Percentiles rank a stretch among this genome's conserved stretches.
Conservation (phyloP, 441 rosid species). For the Pelargonium fulgidum region DNA sequence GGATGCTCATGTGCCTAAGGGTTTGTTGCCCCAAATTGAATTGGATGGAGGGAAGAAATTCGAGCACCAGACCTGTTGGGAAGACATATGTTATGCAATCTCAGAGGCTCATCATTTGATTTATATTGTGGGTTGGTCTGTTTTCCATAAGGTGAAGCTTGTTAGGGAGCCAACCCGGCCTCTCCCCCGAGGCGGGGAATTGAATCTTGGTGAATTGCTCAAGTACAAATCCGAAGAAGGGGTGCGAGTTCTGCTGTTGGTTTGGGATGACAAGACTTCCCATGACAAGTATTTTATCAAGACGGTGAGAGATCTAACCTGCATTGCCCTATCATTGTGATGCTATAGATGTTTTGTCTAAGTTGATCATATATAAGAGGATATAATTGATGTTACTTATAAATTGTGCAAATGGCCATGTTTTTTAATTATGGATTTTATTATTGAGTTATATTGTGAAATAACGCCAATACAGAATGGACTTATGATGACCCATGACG, state of each 20-base stretch:
- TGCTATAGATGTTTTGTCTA: too few species aligned
- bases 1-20: constrained; percentile 83
- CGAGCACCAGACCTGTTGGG: constrained; percentile 89
- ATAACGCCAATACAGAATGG: constrained; percentile 46
- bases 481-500: constrained; percentile 88
- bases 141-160: constrained; percentile 79
- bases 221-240: constrained; percentile 75
- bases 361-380: too few species aligned
- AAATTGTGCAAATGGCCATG: constrained; percentile 53
- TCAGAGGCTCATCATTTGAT: constrained; percentile 66
- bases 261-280: constrained; percentile 99
- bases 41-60: constrained; percentile 56
- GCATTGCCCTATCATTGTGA: too few species aligned
- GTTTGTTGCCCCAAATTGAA: constrained; percentile 43
- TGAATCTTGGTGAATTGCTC: constrained; percentile 44
- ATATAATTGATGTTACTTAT: constrained; percentile 52
- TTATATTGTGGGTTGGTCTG: constrained; percentile 94
- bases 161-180: constrained; percentile 49
- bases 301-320: constrained; percentile 61
- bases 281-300: constrained; percentile 78
- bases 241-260: constrained; percentile 80
- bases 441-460: background rate
- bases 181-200: constrained; percentile 39
- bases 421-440: background rate
- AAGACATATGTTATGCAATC: constrained; percentile 76